Conservation (phyloP, 805 yeast genomes). For the Lachancea cidri region DNA sequence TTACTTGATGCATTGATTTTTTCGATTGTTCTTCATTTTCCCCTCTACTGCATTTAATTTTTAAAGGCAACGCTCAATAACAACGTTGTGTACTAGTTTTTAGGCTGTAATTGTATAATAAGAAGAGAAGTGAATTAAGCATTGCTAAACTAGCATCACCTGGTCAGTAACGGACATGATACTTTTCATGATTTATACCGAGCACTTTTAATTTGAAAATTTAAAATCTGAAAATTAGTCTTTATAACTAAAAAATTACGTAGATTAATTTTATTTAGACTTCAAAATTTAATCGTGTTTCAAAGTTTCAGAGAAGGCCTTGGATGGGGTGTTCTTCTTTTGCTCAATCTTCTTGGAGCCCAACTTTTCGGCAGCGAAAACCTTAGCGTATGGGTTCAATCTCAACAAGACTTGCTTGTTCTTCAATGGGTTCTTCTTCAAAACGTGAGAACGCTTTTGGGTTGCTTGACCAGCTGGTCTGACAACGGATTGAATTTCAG, state of each 20-base stretch:
- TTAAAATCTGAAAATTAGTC: neutral
- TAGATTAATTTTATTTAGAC: slow-evolving; percentile 1
- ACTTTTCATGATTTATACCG: no score
- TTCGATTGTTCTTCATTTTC: neutral
- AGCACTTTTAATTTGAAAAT: no score
- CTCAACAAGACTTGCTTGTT: slow-evolving; percentile 97
- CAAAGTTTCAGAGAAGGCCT: slow-evolving; percentile 62
- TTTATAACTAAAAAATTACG: slow-evolving; percentile 1
- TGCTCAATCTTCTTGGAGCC: slow-evolving; percentile 75
- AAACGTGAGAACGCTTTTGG: slow-evolving; percentile 91
- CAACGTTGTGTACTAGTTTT: neutral
- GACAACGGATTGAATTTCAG: slow-evolving; percentile 97
- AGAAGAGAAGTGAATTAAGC: neutral
- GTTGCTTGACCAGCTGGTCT: slow-evolving; percentile 93
- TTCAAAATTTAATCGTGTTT: slow-evolving; percentile 48
- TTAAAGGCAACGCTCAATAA: neutral
- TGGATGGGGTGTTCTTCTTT: slow-evolving; percentile 64
- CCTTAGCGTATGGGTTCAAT: slow-evolving; percentile 99
- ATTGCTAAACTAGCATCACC: no score
- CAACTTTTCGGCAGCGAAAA: slow-evolving; percentile 84
- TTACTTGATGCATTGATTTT: slow-evolving; percentile 61
- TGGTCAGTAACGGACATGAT: no score
- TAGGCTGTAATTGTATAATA: neutral
- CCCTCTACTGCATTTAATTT: neutral
- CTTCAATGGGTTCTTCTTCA: slow-evolving; percentile 99